A percentile compares a stretch with the other conserved stretches of the same genome.
Evolutionary conservation across 176 grass and related monocot genomes (phyloP).

Genomic region (Bromus sterilis): DNA sequence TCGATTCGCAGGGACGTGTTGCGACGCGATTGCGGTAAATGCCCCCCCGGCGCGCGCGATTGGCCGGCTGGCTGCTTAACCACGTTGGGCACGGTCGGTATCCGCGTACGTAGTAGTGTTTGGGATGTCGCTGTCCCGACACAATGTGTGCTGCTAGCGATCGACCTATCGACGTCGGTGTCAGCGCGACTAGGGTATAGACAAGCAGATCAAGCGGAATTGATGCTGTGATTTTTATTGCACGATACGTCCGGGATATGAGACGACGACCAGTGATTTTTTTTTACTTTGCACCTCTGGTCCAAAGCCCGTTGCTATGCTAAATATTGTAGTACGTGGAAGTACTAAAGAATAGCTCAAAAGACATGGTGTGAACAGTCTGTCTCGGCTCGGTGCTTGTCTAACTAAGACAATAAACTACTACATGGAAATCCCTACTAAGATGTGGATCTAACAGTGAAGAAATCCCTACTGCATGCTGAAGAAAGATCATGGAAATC

Average conservation of each 20-base stretch:
- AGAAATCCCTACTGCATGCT: not conserved
- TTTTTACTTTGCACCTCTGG: not conserved
- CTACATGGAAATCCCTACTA: too few species aligned
- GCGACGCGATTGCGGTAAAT: not conserved
- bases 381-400: not conserved
- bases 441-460: too few species aligned
- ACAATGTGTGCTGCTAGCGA: not conserved
- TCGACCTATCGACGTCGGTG: constrained; percentile 12
- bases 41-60: not conserved
- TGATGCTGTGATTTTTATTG: constrained; percentile 21
- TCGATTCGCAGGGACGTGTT: not conserved
- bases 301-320: not conserved
- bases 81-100: not conserved
- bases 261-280: not conserved
- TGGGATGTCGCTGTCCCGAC: constrained; percentile 7
- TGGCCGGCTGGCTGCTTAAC: not conserved
- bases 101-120: not conserved
- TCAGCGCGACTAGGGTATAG: not conserved
- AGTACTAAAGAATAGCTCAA: too few species aligned
- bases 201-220: constrained; percentile 1
- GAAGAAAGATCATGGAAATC: too few species aligned
- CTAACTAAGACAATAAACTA: not conserved
- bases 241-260: not conserved
- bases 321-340: too few species aligned
- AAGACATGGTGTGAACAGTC: too few species aligned